Conservation (phyloP, 768 basidiomycete species). For the Cyclocybe cylindracea region DNA sequence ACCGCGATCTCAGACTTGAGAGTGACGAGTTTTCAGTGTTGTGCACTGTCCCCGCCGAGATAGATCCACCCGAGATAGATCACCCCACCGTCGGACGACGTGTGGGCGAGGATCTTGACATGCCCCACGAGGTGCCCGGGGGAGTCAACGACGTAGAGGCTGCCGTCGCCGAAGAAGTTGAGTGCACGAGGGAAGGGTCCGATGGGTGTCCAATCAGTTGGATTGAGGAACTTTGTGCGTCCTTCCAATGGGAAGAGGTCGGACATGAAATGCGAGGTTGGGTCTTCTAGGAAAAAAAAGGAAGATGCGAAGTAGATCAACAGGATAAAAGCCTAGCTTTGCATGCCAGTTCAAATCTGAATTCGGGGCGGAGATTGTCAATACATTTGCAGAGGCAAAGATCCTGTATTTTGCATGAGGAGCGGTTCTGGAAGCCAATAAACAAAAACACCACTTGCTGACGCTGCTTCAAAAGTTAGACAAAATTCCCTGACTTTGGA, state of each 20-base stretch:
- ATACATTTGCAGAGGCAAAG: too few relatives aligned
- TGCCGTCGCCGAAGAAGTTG: conserved; percentile 60
- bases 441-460: too few relatives aligned
- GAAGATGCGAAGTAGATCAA: too few relatives aligned
- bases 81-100: conserved; percentile 54
- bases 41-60: conserved; percentile 57
- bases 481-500: too few relatives aligned
- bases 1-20: conserved; percentile 42
- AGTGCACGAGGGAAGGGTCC: conserved; percentile 53
- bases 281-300: conserved; percentile 43
- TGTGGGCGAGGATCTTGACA: conserved; percentile 54
- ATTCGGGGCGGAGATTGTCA: too few relatives aligned
- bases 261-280: conserved; percentile 28
- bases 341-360: too few relatives aligned
- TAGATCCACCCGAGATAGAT: conserved; percentile 59
- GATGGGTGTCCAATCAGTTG: conserved; percentile 36
- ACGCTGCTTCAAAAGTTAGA: too few relatives aligned
- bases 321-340: too few relatives aligned
- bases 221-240: conserved; percentile 38
- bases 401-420: too few relatives aligned
- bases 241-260: conserved; percentile 35
- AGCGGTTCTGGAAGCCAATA: too few relatives aligned
- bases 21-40: conserved; percentile 52
- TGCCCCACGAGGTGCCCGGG: conserved; percentile 61
- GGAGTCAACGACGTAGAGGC: conserved; percentile 57